A percentile compares a stretch with the other conserved stretches of the same genome.
Conservation (phyloP, 2,329 filamentous ascomycete genomes). For the Neofusicoccum umdonicola region DNA sequence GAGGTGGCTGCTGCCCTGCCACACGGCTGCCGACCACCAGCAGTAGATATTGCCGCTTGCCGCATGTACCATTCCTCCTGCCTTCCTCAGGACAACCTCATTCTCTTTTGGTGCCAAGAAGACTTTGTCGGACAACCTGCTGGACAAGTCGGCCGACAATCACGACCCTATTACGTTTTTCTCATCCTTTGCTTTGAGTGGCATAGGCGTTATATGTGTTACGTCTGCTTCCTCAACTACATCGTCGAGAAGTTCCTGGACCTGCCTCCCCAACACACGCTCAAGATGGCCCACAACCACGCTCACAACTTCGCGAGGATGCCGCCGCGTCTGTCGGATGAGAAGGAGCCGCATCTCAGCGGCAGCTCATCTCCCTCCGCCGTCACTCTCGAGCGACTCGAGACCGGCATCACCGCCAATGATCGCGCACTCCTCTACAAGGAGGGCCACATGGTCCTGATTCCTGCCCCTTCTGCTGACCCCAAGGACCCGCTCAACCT, state of each 20-base stretch:
- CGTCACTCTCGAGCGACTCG: neutral
- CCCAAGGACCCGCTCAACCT: slow-evolving; percentile 24
- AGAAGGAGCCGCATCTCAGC: neutral
- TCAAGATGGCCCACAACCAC: neutral
- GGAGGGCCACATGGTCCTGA: slow-evolving; percentile 18
- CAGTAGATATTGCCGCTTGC: neutral
- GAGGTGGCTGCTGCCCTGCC: neutral
- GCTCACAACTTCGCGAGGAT: neutral
- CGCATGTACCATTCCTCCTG: neutral
- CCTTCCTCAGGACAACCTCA: neutral
- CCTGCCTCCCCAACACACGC: neutral
- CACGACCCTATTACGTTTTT: neutral
- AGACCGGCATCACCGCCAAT: neutral
- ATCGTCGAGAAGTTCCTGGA: neutral
- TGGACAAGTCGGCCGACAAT: neutral
- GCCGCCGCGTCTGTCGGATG: neutral
- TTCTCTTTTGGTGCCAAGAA: neutral
- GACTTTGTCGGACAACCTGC: neutral
- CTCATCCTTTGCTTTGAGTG: neutral
- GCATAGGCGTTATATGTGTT: neutral
- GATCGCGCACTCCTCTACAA: neutral
- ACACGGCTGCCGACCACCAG: neutral
- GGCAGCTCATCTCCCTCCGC: neutral
- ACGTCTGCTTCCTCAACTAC: neutral
- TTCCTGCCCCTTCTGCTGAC: slow-evolving; percentile 18